phyloP scores from a whole-genome alignment of 345 rosid genomes.

The Camelina neglecta region DNA sequence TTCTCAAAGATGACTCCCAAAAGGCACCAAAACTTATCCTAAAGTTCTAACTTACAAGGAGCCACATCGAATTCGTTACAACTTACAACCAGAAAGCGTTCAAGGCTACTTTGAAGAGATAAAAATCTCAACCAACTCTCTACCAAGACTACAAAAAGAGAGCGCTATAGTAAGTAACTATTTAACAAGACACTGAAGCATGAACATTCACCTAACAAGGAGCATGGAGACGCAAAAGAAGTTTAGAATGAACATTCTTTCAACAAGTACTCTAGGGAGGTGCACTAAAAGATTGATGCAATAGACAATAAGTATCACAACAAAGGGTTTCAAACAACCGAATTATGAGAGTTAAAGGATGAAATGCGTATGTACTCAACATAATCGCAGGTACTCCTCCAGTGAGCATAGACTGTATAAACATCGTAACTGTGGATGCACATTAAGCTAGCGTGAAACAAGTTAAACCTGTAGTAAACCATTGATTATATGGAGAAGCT shows the following conservation, averaged over 20 bases:
- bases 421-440: not conserved
- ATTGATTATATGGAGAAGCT: not conserved
- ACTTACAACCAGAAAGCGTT: not conserved
- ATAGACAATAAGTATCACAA: conserved; percentile 49
- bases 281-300: conserved; percentile 48
- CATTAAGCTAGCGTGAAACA: not conserved
- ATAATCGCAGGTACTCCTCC: not conserved
- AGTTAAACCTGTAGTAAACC: not conserved
- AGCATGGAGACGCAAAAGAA: conserved; percentile 19
- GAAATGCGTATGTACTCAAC: not conserved
- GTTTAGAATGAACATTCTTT: conserved; percentile 40
- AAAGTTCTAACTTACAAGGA: conserved; percentile 2
- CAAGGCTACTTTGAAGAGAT: not conserved
- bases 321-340: conserved; percentile 45
- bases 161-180: not conserved
- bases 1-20: not conserved
- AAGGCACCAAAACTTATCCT: not conserved
- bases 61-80: not conserved
- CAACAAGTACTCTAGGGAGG: conserved; percentile 47
- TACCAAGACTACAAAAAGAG: not conserved
- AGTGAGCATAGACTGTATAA: not conserved
- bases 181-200: not conserved
- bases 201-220: not conserved
- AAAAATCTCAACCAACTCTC: not conserved
- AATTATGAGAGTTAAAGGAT: conserved; percentile 27